Conservation (phyloP, 371 early-diverging fungal genomes). For the Blakeslea trispora region DNA sequence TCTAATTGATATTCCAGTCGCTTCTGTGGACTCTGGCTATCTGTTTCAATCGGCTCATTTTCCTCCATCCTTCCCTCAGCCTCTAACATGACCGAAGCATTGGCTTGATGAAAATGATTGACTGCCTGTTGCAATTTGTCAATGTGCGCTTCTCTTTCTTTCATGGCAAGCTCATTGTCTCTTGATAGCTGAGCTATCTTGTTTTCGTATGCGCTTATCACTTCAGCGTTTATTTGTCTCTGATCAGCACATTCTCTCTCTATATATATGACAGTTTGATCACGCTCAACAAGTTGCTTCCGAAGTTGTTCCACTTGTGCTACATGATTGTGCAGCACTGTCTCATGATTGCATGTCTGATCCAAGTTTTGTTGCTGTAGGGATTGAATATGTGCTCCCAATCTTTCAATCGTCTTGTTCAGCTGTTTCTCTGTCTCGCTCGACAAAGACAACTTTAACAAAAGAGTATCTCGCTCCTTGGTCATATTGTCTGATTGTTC, state of each 20-base stretch:
- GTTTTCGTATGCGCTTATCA: conserved; percentile 31
- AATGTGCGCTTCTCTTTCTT: conserved; percentile 21
- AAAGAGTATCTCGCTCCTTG: conserved; percentile 11
- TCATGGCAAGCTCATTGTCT: conserved; percentile 10
- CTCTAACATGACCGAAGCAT: background rate
- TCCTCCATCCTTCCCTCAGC: background rate
- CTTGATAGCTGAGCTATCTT: conserved; percentile 21
- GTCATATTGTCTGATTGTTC: conserved; percentile 11
- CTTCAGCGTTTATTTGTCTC: conserved; percentile 28
- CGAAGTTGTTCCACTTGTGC: conserved; percentile 29
- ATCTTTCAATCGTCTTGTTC: conserved; percentile 31
- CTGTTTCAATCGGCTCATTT: too few relatives aligned
- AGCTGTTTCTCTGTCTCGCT: conserved; percentile 17
- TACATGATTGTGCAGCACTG: conserved; percentile 22
- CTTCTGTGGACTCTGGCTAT: conserved; percentile 2
- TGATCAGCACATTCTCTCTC: conserved; percentile 45
- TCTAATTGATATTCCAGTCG: conserved; percentile 52
- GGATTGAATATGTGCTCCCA: conserved; percentile 22
- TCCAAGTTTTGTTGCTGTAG: conserved; percentile 17
- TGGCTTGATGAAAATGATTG: conserved; percentile 5
- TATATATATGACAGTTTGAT: conserved; percentile 25
- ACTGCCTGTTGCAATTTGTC: conserved; percentile 16
- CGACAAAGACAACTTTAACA: conserved; percentile 1
- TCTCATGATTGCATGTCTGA: conserved; percentile 14
- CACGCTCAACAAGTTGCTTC: conserved; percentile 30